Evolutionary conservation across 768 basidiomycete genomes (phyloP).

Genomic region (Coprinopsis strossmayeri): DNA sequence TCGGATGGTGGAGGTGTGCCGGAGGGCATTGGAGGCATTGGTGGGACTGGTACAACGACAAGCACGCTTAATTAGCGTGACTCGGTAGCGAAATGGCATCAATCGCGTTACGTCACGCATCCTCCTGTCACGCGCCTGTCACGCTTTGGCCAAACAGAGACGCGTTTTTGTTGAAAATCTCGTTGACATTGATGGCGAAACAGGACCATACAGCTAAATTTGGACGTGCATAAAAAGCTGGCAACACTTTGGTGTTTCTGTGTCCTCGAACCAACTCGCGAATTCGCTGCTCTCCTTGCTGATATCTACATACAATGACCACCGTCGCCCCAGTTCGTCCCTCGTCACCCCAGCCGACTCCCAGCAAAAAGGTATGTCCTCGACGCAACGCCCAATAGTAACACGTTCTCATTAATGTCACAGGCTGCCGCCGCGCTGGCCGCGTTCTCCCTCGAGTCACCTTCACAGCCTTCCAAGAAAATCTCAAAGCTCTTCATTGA

Average conservation of each 20-base stretch:
- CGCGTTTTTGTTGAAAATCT: not conserved
- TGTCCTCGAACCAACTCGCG: not conserved
- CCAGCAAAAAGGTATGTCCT: conserved; percentile 44
- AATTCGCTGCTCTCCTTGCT: conserved; percentile 8
- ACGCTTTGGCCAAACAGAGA: not conserved
- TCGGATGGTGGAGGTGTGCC: no score
- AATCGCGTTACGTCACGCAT: conserved; percentile 10
- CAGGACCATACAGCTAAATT: conserved; percentile 9
- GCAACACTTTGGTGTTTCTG: not conserved
- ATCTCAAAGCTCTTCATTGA: conserved; percentile 19
- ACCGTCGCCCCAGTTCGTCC: conserved; percentile 21
- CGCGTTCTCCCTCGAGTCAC: conserved; percentile 35
- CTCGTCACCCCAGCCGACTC: conserved; percentile 31
- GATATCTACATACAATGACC: conserved; percentile 20
- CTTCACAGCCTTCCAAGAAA: conserved; percentile 25
- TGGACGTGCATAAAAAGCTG: conserved; percentile 1
- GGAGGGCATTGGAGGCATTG: not conserved
- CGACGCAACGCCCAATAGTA: conserved; percentile 6
- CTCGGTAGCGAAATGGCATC: conserved; percentile 2
- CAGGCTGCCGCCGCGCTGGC: conserved; percentile 41
- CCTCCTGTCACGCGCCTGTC: not conserved
- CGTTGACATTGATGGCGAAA: conserved; percentile 6
- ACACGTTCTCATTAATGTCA: not conserved
- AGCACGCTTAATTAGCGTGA: conserved; percentile 4
- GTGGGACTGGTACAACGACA: not conserved